phyloP scores from a whole-genome alignment of 176 grass and related monocot genomes.

The Canna indica region DNA sequence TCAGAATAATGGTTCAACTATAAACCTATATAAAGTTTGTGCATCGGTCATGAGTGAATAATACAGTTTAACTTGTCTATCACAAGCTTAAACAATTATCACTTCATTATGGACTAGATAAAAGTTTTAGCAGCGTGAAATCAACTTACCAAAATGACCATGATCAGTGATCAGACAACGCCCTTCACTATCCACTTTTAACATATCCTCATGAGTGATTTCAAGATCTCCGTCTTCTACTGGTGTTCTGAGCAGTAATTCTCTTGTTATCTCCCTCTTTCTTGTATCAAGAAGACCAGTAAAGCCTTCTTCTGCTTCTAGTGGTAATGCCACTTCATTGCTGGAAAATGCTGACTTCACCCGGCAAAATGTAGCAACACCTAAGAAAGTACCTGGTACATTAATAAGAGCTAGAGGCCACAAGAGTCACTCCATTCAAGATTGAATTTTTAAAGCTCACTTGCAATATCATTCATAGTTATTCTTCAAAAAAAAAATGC shows the following conservation, averaged over 20 bases:
- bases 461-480: not conserved
- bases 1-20: not conserved
- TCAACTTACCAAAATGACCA: conserved; percentile 67
- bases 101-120: not conserved
- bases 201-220: conserved; percentile 54
- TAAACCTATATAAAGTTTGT: not conserved
- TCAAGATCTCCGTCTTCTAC: conserved; percentile 47
- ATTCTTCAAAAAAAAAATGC: not conserved
- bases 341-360: conserved; percentile 83
- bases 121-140: not conserved
- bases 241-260: conserved; percentile 36
- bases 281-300: conserved; percentile 52
- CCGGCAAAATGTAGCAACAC: conserved; percentile 84
- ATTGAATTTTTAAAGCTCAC: not conserved
- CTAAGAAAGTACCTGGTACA: conserved; percentile 25
- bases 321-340: conserved; percentile 63
- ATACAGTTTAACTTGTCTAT: not conserved
- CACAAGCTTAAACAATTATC: not conserved
- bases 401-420: not conserved
- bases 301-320: conserved; percentile 85
- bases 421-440: not conserved
- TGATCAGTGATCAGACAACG: conserved; percentile 88
- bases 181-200: conserved; percentile 77
- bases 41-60: not conserved
- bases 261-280: conserved; percentile 31